Conservation (phyloP, 805 yeast species). For the Zygoascus bituminiphila region DNA sequence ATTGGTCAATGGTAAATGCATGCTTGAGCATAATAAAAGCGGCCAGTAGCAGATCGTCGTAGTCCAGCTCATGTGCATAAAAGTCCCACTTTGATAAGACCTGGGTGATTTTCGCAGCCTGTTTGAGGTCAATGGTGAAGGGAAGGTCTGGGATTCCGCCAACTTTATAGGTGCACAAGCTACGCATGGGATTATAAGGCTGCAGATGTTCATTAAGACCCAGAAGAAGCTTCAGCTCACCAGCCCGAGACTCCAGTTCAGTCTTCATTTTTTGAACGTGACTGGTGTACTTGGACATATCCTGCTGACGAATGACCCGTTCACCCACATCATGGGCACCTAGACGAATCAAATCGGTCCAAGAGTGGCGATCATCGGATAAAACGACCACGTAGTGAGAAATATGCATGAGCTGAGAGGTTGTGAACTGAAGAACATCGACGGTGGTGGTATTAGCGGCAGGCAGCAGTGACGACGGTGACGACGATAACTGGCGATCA, state of each 20-base stretch:
- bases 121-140: not conserved
- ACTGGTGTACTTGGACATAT: not conserved
- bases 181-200: not conserved
- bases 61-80: constrained; percentile 55
- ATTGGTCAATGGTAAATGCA: constrained; percentile 23
- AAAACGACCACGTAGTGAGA: constrained; percentile 11
- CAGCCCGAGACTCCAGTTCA: constrained; percentile 4
- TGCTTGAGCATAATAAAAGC: constrained; percentile 47
- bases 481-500: not conserved
- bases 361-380: constrained; percentile 3
- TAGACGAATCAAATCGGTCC: constrained; percentile 6
- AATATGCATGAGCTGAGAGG: constrained; percentile 12
- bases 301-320: not conserved
- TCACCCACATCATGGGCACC: constrained; percentile 10
- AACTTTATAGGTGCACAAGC: not conserved
- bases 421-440: constrained; percentile 7
- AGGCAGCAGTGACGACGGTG: not conserved
- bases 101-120: not conserved
- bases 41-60: constrained; percentile 59
- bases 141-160: not conserved
- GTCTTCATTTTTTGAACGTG: not conserved
- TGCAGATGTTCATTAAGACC: not conserved
- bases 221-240: constrained; percentile 7
- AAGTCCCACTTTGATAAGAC: constrained; percentile 45
- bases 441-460: not conserved